Percentiles rank a stretch among this genome's conserved stretches.
These are phyloP conservation scores for Beauveria scarabaeidicola DNA, from an alignment of 2,329 filamentous ascomycete genomes.

Conservation along the genomic window DNA sequence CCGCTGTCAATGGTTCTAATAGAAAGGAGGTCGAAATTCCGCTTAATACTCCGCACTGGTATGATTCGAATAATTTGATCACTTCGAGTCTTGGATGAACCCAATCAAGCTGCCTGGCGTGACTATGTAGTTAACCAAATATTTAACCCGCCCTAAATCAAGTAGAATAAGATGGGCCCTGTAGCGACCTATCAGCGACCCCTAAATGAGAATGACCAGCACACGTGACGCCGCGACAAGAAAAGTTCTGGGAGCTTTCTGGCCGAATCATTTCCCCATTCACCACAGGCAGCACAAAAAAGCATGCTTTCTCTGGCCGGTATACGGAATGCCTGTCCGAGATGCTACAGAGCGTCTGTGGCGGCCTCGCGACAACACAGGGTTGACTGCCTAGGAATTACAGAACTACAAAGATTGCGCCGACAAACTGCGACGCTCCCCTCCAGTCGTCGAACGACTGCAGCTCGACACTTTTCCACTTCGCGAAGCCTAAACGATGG, in stretches of 20 bases:
- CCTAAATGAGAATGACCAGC: constrained; percentile 7
- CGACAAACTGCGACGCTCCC: not conserved
- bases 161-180: not conserved
- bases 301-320: constrained; percentile 5
- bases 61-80: no score
- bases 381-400: not conserved
- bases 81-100: no score
- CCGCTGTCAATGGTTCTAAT: no score
- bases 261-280: not conserved
- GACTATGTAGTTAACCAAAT: no score
- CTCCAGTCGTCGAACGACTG: constrained; percentile 1
- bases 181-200: constrained; percentile 9
- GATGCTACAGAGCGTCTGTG: constrained; percentile 3
- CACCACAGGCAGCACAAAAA: not conserved
- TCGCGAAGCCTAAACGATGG: constrained; percentile 20
- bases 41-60: no score
- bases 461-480: constrained; percentile 23
- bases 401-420: not conserved
- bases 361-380: not conserved
- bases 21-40: no score
- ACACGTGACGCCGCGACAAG: constrained; percentile 8
- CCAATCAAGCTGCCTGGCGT: no score
- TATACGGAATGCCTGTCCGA: constrained; percentile 4
- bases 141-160: no score
- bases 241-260: constrained; percentile 1